phyloP scores from a whole-genome alignment of 495 filamentous ascomycete species.

The Filosporella fistucella region DNA sequence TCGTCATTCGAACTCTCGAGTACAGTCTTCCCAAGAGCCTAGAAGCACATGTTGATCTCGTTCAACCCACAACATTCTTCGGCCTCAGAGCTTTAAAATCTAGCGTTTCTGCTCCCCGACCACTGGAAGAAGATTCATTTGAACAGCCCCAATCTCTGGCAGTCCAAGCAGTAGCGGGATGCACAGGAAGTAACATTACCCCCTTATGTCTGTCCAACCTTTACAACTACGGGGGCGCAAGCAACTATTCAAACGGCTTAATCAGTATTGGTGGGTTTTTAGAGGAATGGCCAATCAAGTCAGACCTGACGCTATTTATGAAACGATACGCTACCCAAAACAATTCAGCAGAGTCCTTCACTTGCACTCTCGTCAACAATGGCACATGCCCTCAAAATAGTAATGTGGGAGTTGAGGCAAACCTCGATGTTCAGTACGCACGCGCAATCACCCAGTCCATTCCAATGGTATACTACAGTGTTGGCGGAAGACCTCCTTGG shows the following conservation, averaged over 20 bases:
- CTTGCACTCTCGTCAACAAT: conserved; percentile 60
- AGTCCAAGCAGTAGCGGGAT: conserved; percentile 11
- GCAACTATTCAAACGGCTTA: conserved; percentile 5
- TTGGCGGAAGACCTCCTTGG: conserved; percentile 16
- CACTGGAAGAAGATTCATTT: not conserved
- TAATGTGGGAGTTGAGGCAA: conserved; percentile 50
- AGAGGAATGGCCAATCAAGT: conserved; percentile 17
- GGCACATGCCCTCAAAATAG: conserved; percentile 50
- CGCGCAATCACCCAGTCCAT: conserved; percentile 20
- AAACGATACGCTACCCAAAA: conserved; percentile 43
- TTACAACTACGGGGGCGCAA: conserved; percentile 17
- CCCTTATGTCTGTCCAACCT: conserved; percentile 22
- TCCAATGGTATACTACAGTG: conserved; percentile 21
- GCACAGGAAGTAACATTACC: conserved; percentile 15
- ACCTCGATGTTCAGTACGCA: conserved; percentile 59
- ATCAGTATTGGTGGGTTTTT: conserved; percentile 23
- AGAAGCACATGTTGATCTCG: conserved; percentile 53
- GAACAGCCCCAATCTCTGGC: not conserved
- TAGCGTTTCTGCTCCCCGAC: conserved; percentile 4
- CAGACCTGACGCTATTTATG: conserved; percentile 39
- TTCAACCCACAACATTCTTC: conserved; percentile 69
- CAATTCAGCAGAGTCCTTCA: conserved; percentile 35
- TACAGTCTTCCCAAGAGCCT: conserved; percentile 51
- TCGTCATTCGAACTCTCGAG: conserved; percentile 27
- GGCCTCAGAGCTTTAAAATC: conserved; percentile 22